Percentiles rank a stretch among this genome's conserved stretches.
phyloP scores from a whole-genome alignment of 768 basidiomycete species.

The Pisolithus sp. region DNA sequence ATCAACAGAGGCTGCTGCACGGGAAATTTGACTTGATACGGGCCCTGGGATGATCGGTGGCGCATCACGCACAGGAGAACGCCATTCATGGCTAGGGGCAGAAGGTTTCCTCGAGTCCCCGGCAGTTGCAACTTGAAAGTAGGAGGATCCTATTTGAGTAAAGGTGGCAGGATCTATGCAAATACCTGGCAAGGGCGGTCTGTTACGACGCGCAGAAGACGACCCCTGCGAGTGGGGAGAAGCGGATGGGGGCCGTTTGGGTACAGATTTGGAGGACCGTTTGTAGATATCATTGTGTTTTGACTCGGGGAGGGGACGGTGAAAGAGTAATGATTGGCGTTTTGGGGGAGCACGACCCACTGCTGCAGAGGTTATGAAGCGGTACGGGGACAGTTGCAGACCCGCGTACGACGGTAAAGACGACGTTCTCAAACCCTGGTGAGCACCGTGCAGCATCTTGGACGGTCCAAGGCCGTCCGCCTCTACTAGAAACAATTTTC shows the following conservation, averaged over 20 bases:
- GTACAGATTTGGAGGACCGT: background rate
- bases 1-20: background rate
- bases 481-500: background rate
- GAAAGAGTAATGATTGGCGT: background rate
- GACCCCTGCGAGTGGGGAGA: background rate
- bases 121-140: no score
- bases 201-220: background rate
- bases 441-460: slow-evolving; percentile 3
- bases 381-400: background rate
- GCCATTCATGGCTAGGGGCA: no score
- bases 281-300: background rate
- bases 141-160: background rate
- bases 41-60: no score
- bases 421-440: background rate
- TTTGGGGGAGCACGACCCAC: background rate
- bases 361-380: background rate
- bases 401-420: background rate
- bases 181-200: background rate
- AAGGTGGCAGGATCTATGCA: background rate
- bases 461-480: background rate
- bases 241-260: background rate
- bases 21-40: no score
- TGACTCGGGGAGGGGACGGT: background rate
- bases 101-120: no score
- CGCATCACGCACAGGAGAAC: no score